phyloP scores from a whole-genome alignment of 2,329 filamentous ascomycete species.

The Escovopsis sp. region DNA sequence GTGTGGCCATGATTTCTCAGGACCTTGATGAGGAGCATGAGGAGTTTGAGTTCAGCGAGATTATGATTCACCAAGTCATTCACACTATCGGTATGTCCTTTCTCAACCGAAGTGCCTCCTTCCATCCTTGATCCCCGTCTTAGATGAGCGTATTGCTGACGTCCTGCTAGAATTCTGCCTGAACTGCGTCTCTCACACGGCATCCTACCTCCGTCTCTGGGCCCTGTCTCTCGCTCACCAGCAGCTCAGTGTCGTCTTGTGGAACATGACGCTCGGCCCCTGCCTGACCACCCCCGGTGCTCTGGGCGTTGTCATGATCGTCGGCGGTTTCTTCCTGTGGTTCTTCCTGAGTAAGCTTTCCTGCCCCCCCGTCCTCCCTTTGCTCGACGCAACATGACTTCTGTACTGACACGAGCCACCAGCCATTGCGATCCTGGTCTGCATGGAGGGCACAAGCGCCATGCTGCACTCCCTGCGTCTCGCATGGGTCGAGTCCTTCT shows the following conservation, averaged over 20 bases:
- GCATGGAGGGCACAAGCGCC: conserved; percentile 92
- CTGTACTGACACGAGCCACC: conserved; percentile 11
- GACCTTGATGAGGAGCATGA: conserved; percentile 77
- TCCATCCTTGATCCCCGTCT: too few species aligned
- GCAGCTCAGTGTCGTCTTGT: conserved; percentile 89
- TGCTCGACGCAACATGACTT: background rate
- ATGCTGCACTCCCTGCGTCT: conserved; percentile 88
- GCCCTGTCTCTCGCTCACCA: conserved; percentile 94
- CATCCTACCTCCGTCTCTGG: conserved; percentile 97
- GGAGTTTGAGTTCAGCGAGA: conserved; percentile 92
- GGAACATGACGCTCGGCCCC: conserved; percentile 83
- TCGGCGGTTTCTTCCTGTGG: conserved; percentile 76
- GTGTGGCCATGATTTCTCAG: conserved; percentile 76
- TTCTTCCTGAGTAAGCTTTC: conserved; percentile 55
- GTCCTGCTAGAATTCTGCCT: conserved; percentile 70
- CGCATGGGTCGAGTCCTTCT: conserved; percentile 96
- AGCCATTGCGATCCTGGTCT: conserved; percentile 53
- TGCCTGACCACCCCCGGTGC: conserved; percentile 54
- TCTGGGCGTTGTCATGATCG: conserved; percentile 63
- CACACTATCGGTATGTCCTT: conserved; percentile 76
- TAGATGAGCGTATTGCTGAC: background rate
- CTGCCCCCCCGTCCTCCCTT: background rate
- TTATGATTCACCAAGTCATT: conserved; percentile 98
- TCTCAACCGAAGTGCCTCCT: too few species aligned
- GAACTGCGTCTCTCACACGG: conserved; percentile 97